Evolutionary conservation across 352 stramenopile species (phyloP).

Genomic region (Nothophytophthora sp.): DNA sequence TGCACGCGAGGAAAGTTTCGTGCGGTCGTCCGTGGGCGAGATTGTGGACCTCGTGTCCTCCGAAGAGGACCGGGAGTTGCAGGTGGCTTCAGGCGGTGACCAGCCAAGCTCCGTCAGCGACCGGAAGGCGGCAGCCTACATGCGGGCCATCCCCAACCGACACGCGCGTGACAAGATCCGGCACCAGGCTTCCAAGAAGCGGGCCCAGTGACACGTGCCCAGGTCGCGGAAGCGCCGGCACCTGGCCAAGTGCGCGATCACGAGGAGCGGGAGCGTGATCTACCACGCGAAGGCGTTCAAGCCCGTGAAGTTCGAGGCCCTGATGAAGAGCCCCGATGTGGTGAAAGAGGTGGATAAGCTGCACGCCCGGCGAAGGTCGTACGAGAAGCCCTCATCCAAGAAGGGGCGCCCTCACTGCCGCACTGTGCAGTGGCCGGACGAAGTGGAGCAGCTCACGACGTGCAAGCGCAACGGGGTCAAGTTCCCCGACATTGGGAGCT

Average conservation of each 20-base stretch:
- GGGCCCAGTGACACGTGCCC: slow-evolving; percentile 1
- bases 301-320: neutral
- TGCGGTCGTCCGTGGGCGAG: neutral
- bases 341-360: neutral
- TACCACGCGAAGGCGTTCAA: slow-evolving; percentile 7
- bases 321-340: slow-evolving; percentile 2
- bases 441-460: neutral
- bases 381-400: slow-evolving; percentile 1
- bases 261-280: neutral
- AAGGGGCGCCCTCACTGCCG: neutral
- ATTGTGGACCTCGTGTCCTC: neutral
- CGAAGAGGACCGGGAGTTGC: neutral
- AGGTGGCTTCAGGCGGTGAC: neutral
- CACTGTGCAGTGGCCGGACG: neutral
- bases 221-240: slow-evolving; percentile 1
- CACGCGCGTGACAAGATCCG: slow-evolving; percentile 8
- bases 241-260: slow-evolving; percentile 4
- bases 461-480: slow-evolving; percentile 1
- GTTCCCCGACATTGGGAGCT: neutral
- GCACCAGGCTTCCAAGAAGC: slow-evolving; percentile 3
- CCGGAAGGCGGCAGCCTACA: neutral
- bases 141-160: neutral
- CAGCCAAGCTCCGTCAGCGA: neutral
- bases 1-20: too few relatives aligned
- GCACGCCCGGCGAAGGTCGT: neutral